These are phyloP conservation scores for Tubosaeta brunneosetosa DNA, from an alignment of 768 basidiomycete species.

Conservation along the genomic window DNA sequence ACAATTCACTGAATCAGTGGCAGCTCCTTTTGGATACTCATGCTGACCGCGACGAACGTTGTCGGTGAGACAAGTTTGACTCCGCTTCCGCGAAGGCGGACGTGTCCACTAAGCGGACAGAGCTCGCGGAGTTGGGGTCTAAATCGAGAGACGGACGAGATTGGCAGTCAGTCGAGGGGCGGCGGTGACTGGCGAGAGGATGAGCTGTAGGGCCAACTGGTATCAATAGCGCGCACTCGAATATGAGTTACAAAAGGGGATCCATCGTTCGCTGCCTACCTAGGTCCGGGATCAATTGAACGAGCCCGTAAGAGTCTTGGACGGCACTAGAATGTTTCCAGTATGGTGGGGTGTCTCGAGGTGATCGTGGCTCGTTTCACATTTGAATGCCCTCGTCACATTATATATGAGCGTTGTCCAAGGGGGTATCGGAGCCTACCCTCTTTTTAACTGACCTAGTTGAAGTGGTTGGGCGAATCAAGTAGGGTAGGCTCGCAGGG, in stretches of 20 bases:
- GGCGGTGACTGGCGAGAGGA: not conserved
- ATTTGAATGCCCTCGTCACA: not conserved
- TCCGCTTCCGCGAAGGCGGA: constrained; percentile 31
- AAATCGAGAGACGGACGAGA: constrained; percentile 26
- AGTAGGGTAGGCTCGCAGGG: not conserved
- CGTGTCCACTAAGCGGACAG: constrained; percentile 19
- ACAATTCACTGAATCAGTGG: not conserved
- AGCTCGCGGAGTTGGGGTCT: constrained; percentile 33
- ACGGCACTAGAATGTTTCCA: not conserved
- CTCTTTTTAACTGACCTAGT: constrained; percentile 3
- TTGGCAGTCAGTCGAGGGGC: constrained; percentile 3
- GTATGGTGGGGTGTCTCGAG: too few species aligned
- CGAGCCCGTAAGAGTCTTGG: not conserved
- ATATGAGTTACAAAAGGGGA: not conserved
- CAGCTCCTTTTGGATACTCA: not conserved
- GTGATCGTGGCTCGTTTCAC: not conserved
- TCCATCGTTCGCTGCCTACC: not conserved
- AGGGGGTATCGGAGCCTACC: not conserved
- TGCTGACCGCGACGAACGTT: too few species aligned
- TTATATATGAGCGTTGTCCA: not conserved
- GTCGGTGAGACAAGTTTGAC: constrained; percentile 10
- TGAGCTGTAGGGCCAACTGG: not conserved
- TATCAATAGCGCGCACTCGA: not conserved
- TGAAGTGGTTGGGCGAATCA: not conserved
- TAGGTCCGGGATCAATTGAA: not conserved